Evolutionary conservation across 2,329 filamentous ascomycete species (phyloP).

Genomic region (Arachnopeziza araneosa): DNA sequence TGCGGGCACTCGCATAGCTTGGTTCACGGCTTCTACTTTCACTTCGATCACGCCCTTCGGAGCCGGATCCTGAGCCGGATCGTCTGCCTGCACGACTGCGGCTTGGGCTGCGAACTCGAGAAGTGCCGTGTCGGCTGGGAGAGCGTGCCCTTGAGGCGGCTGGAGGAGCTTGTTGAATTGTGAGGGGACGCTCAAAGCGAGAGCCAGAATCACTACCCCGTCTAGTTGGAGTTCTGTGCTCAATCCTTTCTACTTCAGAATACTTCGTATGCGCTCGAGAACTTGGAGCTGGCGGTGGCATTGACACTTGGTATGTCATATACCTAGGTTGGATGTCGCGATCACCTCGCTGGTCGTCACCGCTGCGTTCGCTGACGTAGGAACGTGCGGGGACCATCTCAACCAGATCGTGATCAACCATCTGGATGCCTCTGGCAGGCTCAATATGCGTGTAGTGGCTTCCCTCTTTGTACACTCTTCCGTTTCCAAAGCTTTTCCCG

Average conservation of each 20-base stretch:
- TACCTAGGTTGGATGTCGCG: not conserved
- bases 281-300: not conserved
- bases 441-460: not conserved
- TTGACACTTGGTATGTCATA: not conserved
- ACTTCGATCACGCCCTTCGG: not conserved
- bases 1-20: not conserved
- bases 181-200: not conserved
- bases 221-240: not conserved
- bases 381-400: not conserved
- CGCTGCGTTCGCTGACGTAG: not conserved
- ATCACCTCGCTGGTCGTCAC: not conserved
- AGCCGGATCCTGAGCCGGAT: not conserved
- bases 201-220: not conserved
- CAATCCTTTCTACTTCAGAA: not conserved
- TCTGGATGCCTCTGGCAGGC: not conserved
- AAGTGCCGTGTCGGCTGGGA: not conserved
- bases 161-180: not conserved
- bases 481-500: not conserved
- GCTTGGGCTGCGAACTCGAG: not conserved
- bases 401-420: not conserved
- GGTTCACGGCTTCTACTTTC: not conserved
- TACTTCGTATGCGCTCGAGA: not conserved
- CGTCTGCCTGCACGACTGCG: not conserved
- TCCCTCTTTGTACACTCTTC: not conserved
- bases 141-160: not conserved